Evolutionary conservation across 176 grass and related monocot species (phyloP).

Genomic region (Zea luxurians): DNA sequence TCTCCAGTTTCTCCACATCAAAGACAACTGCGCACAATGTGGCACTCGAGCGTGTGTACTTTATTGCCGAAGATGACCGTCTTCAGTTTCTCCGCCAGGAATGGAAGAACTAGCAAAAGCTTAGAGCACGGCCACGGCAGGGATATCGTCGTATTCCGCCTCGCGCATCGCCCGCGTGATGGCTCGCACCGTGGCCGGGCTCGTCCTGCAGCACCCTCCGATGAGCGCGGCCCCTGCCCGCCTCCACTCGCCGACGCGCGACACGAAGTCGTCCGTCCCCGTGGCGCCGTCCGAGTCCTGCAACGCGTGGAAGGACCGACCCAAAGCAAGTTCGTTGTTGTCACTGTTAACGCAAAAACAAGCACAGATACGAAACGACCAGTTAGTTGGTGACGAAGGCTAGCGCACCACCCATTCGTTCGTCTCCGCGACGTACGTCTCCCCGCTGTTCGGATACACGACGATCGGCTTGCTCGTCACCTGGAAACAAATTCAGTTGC

Average conservation of each 20-base stretch:
- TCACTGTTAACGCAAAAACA: background rate
- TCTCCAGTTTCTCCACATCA: no score
- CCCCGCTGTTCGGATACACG: conserved; percentile 44
- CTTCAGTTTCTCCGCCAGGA: background rate
- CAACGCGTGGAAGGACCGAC: background rate
- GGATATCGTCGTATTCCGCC: conserved; percentile 15
- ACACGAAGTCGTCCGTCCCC: conserved; percentile 30
- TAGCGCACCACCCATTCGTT: conserved; percentile 40
- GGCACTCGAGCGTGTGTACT: no score
- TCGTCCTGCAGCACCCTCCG: conserved; percentile 48
- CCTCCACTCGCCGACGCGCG: conserved; percentile 28
- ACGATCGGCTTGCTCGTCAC: conserved; percentile 34
- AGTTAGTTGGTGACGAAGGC: background rate
- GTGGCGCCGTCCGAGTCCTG: conserved; percentile 10
- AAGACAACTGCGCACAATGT: no score
- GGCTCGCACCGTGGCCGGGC: conserved; percentile 33
- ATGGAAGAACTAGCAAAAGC: no score
- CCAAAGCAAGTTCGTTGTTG: background rate
- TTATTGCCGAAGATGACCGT: background rate
- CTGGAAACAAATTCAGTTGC: background rate
- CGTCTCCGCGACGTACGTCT: conserved; percentile 39
- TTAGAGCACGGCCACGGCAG: conserved; percentile 31
- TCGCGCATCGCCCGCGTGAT: conserved; percentile 30
- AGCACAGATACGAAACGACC: background rate
- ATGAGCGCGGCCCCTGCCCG: background rate